Percentiles rank a stretch among this genome's conserved stretches.
Conservation (phyloP, 2,329 filamentous ascomycete species). For the Dothiorella sarmentorum region DNA sequence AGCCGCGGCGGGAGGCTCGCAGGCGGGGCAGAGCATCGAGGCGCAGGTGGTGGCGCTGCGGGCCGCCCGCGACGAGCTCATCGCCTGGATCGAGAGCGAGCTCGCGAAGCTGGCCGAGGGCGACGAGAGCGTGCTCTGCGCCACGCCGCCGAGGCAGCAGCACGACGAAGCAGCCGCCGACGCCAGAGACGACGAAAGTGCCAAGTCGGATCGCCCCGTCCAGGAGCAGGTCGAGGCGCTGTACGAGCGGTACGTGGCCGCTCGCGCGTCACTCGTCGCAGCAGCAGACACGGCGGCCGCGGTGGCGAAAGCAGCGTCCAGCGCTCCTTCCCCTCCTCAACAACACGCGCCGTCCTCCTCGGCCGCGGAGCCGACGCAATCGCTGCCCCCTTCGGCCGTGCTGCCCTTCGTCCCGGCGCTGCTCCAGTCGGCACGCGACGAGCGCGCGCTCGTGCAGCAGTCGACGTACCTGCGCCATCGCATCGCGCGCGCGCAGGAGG, state of each 20-base stretch:
- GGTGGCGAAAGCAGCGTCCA: neutral
- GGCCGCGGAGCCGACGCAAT: no score
- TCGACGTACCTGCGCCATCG: slow-evolving; percentile 33
- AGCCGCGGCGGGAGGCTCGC: neutral
- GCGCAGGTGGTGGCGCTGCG: slow-evolving; percentile 41
- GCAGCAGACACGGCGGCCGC: slow-evolving; percentile 15
- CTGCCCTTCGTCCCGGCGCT: slow-evolving; percentile 33
- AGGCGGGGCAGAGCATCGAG: slow-evolving; percentile 20
- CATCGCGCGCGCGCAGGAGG: slow-evolving; percentile 30
- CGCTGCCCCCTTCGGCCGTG: slow-evolving; percentile 22
- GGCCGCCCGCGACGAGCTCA: slow-evolving; percentile 46
- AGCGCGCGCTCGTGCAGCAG: slow-evolving; percentile 34
- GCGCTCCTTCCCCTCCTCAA: no score
- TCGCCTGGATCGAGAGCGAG: slow-evolving; percentile 51
- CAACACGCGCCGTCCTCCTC: neutral
- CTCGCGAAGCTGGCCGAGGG: slow-evolving; percentile 41
- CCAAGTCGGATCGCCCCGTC: slow-evolving; percentile 21
- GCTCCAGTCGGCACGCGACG: slow-evolving; percentile 25
- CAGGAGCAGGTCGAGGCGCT: slow-evolving; percentile 27
- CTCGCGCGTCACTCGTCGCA: slow-evolving; percentile 25
- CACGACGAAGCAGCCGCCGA: neutral
- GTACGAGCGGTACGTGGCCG: slow-evolving; percentile 32
- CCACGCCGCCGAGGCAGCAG: neutral
- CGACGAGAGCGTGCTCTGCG: slow-evolving; percentile 28
- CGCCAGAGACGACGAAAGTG: neutral